Base-by-base conservation (phyloP, 2,329 filamentous ascomycete species). In the Leptosphaerulina australis region DNA sequence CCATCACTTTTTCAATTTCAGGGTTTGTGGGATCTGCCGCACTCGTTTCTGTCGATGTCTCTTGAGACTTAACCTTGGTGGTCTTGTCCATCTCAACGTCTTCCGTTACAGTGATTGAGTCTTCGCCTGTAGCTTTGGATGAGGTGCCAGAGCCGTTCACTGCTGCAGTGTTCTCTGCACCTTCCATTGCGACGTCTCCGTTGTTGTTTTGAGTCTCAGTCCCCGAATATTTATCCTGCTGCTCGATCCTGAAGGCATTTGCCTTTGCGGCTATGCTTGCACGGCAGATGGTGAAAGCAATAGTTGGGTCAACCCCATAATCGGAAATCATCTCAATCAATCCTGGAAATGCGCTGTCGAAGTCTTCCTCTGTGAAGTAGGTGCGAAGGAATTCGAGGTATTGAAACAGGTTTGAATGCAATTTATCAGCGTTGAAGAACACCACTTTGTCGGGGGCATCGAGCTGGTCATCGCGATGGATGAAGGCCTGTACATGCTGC, bases 361-460 rank as follows among this genome's bases (percentile, higher is more conserved):
- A 97, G 15, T 92, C 84, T 28, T 87, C 83, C 0, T 85, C 79
- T 0, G 86, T 81, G 22, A 97, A 75, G 64, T 91, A 95, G 68
- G 84, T 89, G 67, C 88, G 88, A 24, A 99, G 81, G 5, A 97
- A 82, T 64, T 97, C 94, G 14, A 97, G 80, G 67, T 95, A 99
- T 65, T 97, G 92, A 18, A 85, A 83, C 18, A 97, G 81, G 7
- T 92, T 87, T 52, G 89, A 84, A 60, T 96, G 90, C 15, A 95
- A 88, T 69, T 96, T 92, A 68, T 99, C 94, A 43, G 96, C 83
- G 58, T 96, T 86, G 41, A 91, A 91, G 2, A 90, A 89, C 10
- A 97, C 77, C 33, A 92, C 87, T 71, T 99, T 99, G 69, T 97
- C 86, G 54, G 95, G 91, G 0, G 89, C 87, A 22, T 91, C 85